Evolutionary conservation across 2,329 filamentous ascomycete genomes (phyloP).

Genomic region (Alternaria sp.): DNA sequence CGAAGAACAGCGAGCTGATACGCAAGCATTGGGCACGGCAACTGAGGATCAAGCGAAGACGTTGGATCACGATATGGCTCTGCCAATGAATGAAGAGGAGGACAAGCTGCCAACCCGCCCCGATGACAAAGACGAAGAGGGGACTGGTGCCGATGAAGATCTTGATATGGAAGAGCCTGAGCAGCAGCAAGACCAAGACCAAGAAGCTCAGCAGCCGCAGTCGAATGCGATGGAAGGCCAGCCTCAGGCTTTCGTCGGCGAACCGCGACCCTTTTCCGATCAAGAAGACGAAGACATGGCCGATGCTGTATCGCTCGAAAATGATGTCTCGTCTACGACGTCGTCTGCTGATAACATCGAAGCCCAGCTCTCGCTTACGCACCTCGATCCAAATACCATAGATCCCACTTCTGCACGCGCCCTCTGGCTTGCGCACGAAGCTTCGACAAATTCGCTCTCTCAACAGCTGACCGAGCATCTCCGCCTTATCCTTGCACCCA

Average conservation of each 20-base stretch:
- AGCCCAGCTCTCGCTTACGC: conserved; percentile 74
- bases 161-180: conserved; percentile 55
- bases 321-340: conserved; percentile 40
- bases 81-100: conserved; percentile 68
- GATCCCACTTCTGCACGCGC: conserved; percentile 67
- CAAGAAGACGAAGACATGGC: conserved; percentile 49
- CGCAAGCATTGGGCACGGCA: conserved; percentile 88
- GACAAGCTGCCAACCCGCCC: conserved; percentile 42
- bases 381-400: conserved; percentile 58
- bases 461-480: conserved; percentile 92
- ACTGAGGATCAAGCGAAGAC: conserved; percentile 85
- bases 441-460: conserved; percentile 82
- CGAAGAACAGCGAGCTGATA: conserved; percentile 80
- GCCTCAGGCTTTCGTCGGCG: conserved; percentile 54
- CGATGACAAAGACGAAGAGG: conserved; percentile 39
- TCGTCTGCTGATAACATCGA: conserved; percentile 53
- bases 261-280: conserved; percentile 45
- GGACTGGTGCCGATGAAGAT: conserved; percentile 32
- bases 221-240: conserved; percentile 40
- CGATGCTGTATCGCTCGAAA: conserved; percentile 43
- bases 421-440: conserved; percentile 86
- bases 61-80: conserved; percentile 86
- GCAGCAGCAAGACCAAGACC: conserved; percentile 27
- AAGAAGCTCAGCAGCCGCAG: conserved; percentile 34
- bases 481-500: conserved; percentile 91